phyloP scores from a whole-genome alignment of 306 rosid genomes.

The Lupinus albus region DNA sequence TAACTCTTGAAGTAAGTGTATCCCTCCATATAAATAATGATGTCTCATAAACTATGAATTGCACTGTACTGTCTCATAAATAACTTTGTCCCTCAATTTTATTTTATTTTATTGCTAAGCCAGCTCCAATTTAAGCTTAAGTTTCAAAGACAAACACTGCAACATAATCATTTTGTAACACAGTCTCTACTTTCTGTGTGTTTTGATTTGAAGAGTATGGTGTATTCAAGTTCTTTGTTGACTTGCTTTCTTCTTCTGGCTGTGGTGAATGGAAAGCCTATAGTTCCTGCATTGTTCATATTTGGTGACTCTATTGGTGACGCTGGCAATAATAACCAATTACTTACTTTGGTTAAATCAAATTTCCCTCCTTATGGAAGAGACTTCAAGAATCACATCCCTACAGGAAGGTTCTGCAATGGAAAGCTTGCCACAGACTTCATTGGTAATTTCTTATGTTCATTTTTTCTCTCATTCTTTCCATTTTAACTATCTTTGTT shows the following conservation, averaged over 20 bases:
- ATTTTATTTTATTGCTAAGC: too few species aligned
- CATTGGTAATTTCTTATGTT: constrained; percentile 48
- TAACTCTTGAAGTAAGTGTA: too few species aligned
- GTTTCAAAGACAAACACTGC: constrained; percentile 13
- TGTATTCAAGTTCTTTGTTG: too few species aligned
- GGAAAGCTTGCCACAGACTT: constrained; percentile 79
- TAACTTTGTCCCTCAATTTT: too few species aligned
- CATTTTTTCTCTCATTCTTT: not conserved
- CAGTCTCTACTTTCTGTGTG: not conserved
- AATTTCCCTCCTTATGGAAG: constrained; percentile 85
- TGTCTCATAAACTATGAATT: too few species aligned
- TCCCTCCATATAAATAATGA: too few species aligned
- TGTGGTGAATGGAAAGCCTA: too few species aligned
- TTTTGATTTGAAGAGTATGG: too few species aligned
- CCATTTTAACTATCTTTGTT: not conserved
- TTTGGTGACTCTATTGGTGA: too few species aligned
- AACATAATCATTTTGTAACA: constrained; percentile 12
- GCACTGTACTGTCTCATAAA: too few species aligned
- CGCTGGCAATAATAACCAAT: constrained; percentile 32
- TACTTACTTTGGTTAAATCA: constrained; percentile 59
- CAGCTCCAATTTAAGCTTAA: constrained; percentile 15
- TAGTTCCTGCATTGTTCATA: too few species aligned
- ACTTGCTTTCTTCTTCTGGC: too few species aligned
- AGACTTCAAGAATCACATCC: constrained; percentile 54
- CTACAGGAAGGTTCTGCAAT: constrained; percentile 83